phyloP scores from a whole-genome alignment of 1,284 basidiomycete species.

The Melampsora occidentalis region DNA sequence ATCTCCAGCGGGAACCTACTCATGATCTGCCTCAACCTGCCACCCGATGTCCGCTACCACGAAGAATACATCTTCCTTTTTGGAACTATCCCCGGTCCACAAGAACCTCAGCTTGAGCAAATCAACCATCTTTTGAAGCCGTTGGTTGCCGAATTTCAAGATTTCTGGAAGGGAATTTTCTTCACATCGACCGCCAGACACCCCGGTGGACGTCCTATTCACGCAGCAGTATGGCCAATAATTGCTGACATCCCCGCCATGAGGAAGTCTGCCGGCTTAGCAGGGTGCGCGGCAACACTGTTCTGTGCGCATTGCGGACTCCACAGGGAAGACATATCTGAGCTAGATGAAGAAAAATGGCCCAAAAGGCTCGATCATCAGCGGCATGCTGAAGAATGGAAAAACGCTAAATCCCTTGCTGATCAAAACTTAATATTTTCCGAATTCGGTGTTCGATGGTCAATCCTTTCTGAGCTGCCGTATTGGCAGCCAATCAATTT shows the following conservation, averaged over 20 bases:
- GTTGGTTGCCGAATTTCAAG: constrained; percentile 51
- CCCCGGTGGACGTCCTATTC: not conserved
- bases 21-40: constrained; percentile 9
- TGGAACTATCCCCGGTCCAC: constrained; percentile 1
- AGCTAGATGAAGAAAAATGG: not conserved
- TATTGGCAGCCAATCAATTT: constrained; percentile 24
- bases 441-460: constrained; percentile 10
- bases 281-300: not conserved
- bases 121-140: constrained; percentile 55
- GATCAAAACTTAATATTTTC: constrained; percentile 14
- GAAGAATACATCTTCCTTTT: not conserved
- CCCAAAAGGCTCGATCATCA: not conserved
- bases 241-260: too few species aligned
- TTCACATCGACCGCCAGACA: constrained; percentile 1
- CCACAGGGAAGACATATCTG: not conserved
- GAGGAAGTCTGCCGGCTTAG: constrained; percentile 23
- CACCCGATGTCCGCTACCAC: not conserved
- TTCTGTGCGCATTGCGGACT: not conserved
- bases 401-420: not conserved
- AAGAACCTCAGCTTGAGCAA: constrained; percentile 21
- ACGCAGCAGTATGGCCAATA: too few species aligned
- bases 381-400: not conserved
- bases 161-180: not conserved
- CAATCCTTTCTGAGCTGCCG: constrained; percentile 8
- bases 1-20: constrained; percentile 6